A percentile compares a stretch with the other conserved stretches of the same genome.
Evolutionary conservation across 140 eudicot genomes (phyloP).

Genomic region (Bidens hawaiensis): DNA sequence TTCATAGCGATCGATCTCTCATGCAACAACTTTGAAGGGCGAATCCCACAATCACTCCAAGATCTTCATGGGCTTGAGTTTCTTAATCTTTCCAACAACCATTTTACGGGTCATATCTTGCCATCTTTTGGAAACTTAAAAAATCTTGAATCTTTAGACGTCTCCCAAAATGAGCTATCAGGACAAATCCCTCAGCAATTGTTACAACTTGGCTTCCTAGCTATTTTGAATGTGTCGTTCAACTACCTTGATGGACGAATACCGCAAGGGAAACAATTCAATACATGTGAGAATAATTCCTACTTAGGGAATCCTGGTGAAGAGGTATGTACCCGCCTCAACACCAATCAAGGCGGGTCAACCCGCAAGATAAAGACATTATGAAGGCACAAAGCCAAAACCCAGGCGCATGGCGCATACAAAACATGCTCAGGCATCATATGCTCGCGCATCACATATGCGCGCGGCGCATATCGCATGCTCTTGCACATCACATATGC

Average conservation of each 20-base stretch:
- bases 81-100: too few species aligned
- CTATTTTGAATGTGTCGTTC: conserved; percentile 5
- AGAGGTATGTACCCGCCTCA: too few species aligned
- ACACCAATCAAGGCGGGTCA: too few species aligned
- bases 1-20: conserved; percentile 15
- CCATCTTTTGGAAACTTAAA: neutral
- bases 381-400: too few species aligned
- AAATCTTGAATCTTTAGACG: conserved; percentile 13
- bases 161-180: neutral
- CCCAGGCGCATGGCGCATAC: too few species aligned
- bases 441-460: too few species aligned
- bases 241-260: conserved; percentile 5
- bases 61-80: conserved; percentile 1
- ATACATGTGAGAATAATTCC: conserved; percentile 14
- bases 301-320: conserved; percentile 19
- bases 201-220: neutral
- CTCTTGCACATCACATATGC: too few species aligned
- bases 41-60: neutral
- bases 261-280: conserved; percentile 11
- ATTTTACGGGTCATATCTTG: too few species aligned
- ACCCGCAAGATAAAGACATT: too few species aligned
- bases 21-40: conserved; percentile 13
- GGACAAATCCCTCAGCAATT: too few species aligned
- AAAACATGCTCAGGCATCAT: too few species aligned
- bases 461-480: too few species aligned